Conservation (phyloP, 139 green algal species). For the Asterochloris erici region DNA sequence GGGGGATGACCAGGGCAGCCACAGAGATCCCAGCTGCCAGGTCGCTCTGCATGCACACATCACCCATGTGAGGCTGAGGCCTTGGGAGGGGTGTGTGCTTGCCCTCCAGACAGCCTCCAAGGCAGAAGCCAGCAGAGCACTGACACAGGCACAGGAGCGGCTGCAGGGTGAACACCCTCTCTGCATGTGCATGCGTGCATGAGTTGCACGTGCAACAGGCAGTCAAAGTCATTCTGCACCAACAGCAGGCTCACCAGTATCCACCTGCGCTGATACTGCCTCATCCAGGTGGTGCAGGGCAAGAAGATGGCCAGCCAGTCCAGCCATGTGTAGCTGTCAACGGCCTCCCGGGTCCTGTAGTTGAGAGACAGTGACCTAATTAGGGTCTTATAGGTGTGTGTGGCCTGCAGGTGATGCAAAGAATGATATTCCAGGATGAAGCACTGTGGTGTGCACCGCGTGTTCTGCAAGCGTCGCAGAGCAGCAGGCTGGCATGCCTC, state of each 20-base stretch:
- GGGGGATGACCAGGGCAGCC: conserved; percentile 75
- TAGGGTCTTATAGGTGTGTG: no score
- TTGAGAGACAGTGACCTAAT: no score
- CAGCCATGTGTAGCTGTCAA: not conserved
- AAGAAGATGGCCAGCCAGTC: not conserved
- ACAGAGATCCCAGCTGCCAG: conserved; percentile 68
- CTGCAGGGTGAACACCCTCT: not conserved
- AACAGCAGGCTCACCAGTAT: not conserved
- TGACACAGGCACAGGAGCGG: not conserved
- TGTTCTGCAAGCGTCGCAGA: no score
- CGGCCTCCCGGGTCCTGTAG: no score
- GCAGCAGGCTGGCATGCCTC: no score
- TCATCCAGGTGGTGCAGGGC: not conserved
- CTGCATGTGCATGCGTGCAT: no score
- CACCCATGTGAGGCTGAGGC: no score
- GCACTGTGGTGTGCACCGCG: no score
- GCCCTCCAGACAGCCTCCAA: not conserved
- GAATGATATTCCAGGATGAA: no score
- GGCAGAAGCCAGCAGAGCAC: not conserved
- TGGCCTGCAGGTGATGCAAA: no score
- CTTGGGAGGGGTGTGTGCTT: not conserved
- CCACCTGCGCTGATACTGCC: not conserved
- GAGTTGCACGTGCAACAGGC: no score
- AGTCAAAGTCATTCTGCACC: no score
- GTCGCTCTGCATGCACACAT: conserved; percentile 39